These are phyloP conservation scores for Colletotrichum kahawae DNA, from an alignment of 2,329 filamentous ascomycete genomes.

Conservation along the genomic window DNA sequence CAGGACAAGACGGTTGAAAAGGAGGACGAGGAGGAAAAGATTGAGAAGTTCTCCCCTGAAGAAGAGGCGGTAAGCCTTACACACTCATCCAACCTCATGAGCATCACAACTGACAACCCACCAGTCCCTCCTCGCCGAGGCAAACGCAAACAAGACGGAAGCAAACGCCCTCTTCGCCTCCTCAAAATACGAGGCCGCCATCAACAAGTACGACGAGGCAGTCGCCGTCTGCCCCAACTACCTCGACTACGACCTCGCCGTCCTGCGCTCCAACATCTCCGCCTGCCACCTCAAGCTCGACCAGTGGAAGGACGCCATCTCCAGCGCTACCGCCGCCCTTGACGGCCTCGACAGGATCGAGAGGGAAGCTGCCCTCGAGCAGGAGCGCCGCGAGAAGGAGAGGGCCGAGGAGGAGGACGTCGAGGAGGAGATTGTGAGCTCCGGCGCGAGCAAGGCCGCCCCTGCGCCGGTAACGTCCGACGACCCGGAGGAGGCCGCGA, in stretches of 20 bases:
- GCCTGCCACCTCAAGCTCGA: slow-evolving; percentile 86
- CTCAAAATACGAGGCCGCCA: slow-evolving; percentile 75
- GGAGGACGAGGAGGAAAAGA: slow-evolving; percentile 31
- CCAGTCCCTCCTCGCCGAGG: slow-evolving; percentile 72
- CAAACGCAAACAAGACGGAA: slow-evolving; percentile 72
- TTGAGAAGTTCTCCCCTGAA: slow-evolving; percentile 54
- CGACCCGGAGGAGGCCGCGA: slow-evolving; percentile 30
- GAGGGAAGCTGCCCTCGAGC: slow-evolving; percentile 30
- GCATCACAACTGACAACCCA: neutral
- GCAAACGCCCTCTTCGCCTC: slow-evolving; percentile 83
- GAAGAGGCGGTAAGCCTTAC: slow-evolving; percentile 58
- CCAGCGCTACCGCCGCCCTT: slow-evolving; percentile 74
- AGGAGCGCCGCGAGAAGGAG: slow-evolving; percentile 37
- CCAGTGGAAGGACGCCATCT: slow-evolving; percentile 84
- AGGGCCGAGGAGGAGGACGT: slow-evolving; percentile 53
- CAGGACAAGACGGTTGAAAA: neutral
- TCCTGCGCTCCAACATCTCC: slow-evolving; percentile 86
- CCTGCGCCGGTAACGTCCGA: slow-evolving; percentile 33
- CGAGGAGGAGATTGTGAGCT: slow-evolving; percentile 63
- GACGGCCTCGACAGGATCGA: slow-evolving; percentile 72
- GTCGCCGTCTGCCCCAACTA: slow-evolving; percentile 81
- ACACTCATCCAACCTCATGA: neutral
- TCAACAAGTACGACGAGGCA: slow-evolving; percentile 83
- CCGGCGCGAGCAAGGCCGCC: slow-evolving; percentile 58
- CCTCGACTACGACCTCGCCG: slow-evolving; percentile 85